A percentile compares a stretch with the other conserved stretches of the same genome.
Evolutionary conservation across 257 asterid genomes (phyloP).

Genomic region (Gentiana straminea): DNA sequence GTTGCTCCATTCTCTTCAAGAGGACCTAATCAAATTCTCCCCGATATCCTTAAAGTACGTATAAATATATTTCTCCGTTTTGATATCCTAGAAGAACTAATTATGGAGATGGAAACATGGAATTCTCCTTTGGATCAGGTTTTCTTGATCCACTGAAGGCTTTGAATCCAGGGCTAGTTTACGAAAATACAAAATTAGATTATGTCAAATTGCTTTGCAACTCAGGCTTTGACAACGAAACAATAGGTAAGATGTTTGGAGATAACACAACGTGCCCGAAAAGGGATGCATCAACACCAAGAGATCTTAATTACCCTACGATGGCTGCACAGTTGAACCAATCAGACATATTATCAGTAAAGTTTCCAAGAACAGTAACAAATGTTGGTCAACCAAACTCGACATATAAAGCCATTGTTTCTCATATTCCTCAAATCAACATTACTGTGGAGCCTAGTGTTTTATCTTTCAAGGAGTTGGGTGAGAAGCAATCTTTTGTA

Average conservation of each 20-base stretch:
- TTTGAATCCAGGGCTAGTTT: constrained; percentile 55
- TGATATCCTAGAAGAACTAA: not conserved
- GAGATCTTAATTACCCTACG: constrained; percentile 66
- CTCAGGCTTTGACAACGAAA: constrained; percentile 45
- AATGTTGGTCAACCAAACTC: constrained; percentile 41
- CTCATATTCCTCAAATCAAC: not conserved
- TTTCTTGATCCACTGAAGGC: constrained; percentile 60
- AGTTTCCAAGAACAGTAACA: constrained; percentile 33
- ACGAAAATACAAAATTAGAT: constrained; percentile 39
- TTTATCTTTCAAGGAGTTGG: not conserved
- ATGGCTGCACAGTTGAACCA: constrained; percentile 13
- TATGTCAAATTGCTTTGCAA: constrained; percentile 47
- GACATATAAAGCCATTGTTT: not conserved
- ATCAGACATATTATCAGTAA: not conserved
- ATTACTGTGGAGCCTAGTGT: constrained; percentile 1
- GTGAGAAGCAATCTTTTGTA: constrained; percentile 1
- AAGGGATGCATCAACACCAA: constrained; percentile 19
- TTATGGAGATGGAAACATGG: too few species aligned
- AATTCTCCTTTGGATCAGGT: constrained; percentile 49
- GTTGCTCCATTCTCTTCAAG: constrained; percentile 77
- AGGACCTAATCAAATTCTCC: constrained; percentile 48
- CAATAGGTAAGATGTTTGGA: constrained; percentile 28
- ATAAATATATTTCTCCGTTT: too few species aligned
- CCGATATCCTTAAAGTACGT: constrained; percentile 33
- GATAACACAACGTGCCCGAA: constrained; percentile 37